Percentiles rank a stretch among this genome's conserved stretches.
Conservation (phyloP, 495 filamentous ascomycete genomes). For the Achaetomiella virescens region DNA sequence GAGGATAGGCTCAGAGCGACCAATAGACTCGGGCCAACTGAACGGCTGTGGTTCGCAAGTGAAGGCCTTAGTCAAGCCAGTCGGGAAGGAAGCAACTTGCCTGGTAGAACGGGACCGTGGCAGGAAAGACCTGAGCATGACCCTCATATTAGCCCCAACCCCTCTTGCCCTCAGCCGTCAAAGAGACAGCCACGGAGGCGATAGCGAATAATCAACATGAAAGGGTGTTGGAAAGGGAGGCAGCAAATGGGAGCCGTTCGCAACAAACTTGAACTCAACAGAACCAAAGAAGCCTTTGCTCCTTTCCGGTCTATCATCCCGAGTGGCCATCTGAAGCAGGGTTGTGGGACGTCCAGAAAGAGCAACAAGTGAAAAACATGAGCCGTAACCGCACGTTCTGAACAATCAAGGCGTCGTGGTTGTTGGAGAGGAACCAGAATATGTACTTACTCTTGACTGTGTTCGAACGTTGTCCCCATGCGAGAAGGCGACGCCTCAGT, state of each 20-base stretch:
- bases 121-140: not conserved
- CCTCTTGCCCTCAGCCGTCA: not conserved
- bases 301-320: too few species aligned
- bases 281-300: too few species aligned
- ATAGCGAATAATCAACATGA: too few species aligned
- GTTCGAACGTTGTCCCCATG: constrained; percentile 1
- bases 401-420: not conserved
- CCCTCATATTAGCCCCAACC: not conserved
- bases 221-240: too few species aligned
- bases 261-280: too few species aligned
- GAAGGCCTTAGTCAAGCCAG: not conserved
- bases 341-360: too few species aligned
- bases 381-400: too few species aligned
- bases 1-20: too few species aligned
- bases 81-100: not conserved
- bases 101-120: not conserved
- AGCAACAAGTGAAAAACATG: too few species aligned
- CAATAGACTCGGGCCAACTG: too few species aligned
- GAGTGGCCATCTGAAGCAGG: too few species aligned
- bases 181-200: not conserved
- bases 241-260: too few species aligned
- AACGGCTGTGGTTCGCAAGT: not conserved
- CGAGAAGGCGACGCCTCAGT: not conserved
- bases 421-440: not conserved
- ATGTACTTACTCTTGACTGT: constrained; percentile 4